Evolutionary conservation across 176 grass and related monocot species (phyloP), one percentile per base, ranked within the genome.

Genomic region (Avena sativa): DNA sequence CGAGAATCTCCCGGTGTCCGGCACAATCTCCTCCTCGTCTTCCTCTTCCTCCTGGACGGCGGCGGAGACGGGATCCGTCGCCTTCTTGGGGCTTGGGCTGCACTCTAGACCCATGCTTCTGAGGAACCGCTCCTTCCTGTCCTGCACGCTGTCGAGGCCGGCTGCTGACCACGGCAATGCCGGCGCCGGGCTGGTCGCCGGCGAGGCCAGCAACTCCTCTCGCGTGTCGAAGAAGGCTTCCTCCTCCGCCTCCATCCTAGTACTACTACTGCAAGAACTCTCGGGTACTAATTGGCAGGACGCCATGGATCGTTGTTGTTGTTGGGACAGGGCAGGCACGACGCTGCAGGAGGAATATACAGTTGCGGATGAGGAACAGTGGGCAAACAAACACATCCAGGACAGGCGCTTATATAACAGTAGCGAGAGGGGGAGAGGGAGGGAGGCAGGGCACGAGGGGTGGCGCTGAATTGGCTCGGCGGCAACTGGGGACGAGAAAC

Each of bases 91-190:
- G 71, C 82, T 88, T 10, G 82, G 70, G 78, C 86, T 26, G 77
- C 82, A 81, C 63, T 88, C 82, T 12, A 91, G 71, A n/a, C 78
- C 90, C 90, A 91, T 91, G 82, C 71, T 91, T 85, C 90, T 85
- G 61, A 91, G 44, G 90, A 91, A 91, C 71, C 90, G 86, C 71
- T 88, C 86, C 78, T 79, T 91, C 71, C 86, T 66, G 77, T 88
- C 60, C 5, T 71, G 49, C 82, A 91, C 90, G 6, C 86, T 88
- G 78, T 78, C 81, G 32, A 91, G 86, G 71, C 82, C 73, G 2
- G 81, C 82, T 0, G 86, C 63, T 0, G 86, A 82, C 86, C 90
- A 91, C 53, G 86, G 86, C 86, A 88, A 81, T 85, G 90, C 89
- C 40, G 43, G 49, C 57, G 58, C 66, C 57, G 85, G 89, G 85